Conservation (phyloP, 352 stramenopile species). For the Albugo candida region DNA sequence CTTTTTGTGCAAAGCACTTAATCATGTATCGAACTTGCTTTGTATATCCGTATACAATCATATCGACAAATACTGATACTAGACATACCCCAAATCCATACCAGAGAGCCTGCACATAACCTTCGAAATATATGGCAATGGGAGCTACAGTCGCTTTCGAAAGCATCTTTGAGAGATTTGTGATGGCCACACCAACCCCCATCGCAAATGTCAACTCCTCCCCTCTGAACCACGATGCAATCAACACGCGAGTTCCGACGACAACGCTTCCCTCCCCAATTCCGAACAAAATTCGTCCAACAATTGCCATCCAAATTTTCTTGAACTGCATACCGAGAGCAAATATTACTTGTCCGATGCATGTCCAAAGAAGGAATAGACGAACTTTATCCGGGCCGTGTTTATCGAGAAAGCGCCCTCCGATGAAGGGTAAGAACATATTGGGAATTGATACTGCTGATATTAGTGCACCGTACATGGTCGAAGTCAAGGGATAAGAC, state of each 20-base stretch:
- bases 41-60: slow-evolving; percentile 41
- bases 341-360: slow-evolving; percentile 61
- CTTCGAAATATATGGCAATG: slow-evolving; percentile 63
- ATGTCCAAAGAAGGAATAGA: slow-evolving; percentile 72
- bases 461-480: slow-evolving; percentile 66
- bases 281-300: slow-evolving; percentile 66
- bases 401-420: slow-evolving; percentile 59
- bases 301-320: slow-evolving; percentile 58
- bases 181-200: slow-evolving; percentile 73
- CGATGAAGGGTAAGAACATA: slow-evolving; percentile 67
- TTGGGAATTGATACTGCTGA: slow-evolving; percentile 65
- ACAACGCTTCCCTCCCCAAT: slow-evolving; percentile 65
- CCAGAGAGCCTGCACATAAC: slow-evolving; percentile 74
- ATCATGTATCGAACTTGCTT: slow-evolving; percentile 37
- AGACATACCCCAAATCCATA: slow-evolving; percentile 49
- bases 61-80: slow-evolving; percentile 23
- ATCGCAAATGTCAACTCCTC: slow-evolving; percentile 77
- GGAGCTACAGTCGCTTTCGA: slow-evolving; percentile 75
- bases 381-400: slow-evolving; percentile 47
- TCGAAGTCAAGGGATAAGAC: slow-evolving; percentile 61
- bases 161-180: slow-evolving; percentile 85
- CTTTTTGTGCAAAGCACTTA: slow-evolving; percentile 13
- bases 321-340: slow-evolving; percentile 47
- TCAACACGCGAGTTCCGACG: slow-evolving; percentile 57
- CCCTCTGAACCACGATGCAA: slow-evolving; percentile 67